These are phyloP conservation scores for Penicillium sp. DNA, from an alignment of 2,329 filamentous ascomycete species.

Conservation along the genomic window DNA sequence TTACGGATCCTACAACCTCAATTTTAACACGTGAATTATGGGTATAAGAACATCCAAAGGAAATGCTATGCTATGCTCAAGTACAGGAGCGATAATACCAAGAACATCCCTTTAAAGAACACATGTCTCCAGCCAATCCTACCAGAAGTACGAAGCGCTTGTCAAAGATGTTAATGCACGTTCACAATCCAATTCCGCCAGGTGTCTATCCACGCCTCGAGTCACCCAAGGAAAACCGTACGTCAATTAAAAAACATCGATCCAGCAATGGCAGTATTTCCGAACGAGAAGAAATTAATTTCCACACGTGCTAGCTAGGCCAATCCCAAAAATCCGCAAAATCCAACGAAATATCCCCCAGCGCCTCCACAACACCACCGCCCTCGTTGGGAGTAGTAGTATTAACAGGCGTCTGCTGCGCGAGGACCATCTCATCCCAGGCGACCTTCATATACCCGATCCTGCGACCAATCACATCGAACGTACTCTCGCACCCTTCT, in stretches of 20 bases:
- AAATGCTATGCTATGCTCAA: no score
- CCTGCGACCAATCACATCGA: not conserved
- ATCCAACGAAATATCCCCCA: constrained; percentile 2
- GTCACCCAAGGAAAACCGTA: not conserved
- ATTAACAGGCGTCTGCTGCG: not conserved
- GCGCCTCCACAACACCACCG: not conserved
- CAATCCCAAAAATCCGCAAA: constrained; percentile 5
- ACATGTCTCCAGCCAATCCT: no score
- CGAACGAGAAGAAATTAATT: no score
- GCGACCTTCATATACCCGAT: not conserved
- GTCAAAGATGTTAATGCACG: not conserved
- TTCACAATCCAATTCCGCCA: not conserved
- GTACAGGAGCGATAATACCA: no score
- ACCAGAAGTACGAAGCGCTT: not conserved
- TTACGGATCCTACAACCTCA: no score
- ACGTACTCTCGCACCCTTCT: not conserved
- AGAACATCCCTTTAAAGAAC: no score
- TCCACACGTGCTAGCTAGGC: not conserved
- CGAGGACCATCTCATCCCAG: not conserved
- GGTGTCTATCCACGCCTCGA: no score
- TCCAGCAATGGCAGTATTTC: no score
- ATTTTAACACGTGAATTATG: no score
- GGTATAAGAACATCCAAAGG: no score
- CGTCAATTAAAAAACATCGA: no score
- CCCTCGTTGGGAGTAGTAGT: not conserved